Evolutionary conservation across 192 early-diverging fungal species (phyloP), one percentile per base, ranked within the genome.

Genomic region (Backusella luteola): DNA sequence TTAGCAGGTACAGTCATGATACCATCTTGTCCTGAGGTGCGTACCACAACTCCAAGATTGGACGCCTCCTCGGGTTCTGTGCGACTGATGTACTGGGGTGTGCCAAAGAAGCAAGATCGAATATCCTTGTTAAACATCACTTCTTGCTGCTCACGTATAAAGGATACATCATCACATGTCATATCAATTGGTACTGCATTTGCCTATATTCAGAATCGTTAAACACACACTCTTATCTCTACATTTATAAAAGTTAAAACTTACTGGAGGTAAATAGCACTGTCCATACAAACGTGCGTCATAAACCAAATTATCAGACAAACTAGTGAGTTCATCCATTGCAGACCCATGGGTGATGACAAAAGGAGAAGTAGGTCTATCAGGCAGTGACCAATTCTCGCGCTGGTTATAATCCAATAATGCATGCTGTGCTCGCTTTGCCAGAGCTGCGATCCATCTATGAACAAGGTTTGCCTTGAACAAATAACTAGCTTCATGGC

Each of bases 171-270:
- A 44, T 87, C 84, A 66, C 93, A 89, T 6, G 93, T 72, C 32
- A 89, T 69, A 19, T 91, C 87, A 19, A 88, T 85, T 1, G 92
- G 90, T 11, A 91, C 89, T 12, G 93, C 86, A 21, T 89, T 80
- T 0, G 83, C 93, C 56, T 86, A 67, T 15, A 59, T 73, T 26
- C 19, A 26, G 38, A 21, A n/a, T 52, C 1, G 23, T 42, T 72
- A 46, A 44, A 72, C 1, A 8, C 29, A 6, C 6, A n/a, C 12
- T 14, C 17, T 68, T 9, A 8, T 34, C 1, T n/a, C 17, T 34
- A 14, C 32, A 14, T 2, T 19, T 3, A 4, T 67, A 34, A 56
- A 75, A 67, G 23, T 23, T 14, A 19, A 34, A 34, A 52, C 78
- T 76, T 74, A 83, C 75, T 41, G 69, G 76, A 39, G 79, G 81